phyloP scores from a whole-genome alignment of 2,329 filamentous ascomycete species.

The Pseudogymnoascus sp. region DNA sequence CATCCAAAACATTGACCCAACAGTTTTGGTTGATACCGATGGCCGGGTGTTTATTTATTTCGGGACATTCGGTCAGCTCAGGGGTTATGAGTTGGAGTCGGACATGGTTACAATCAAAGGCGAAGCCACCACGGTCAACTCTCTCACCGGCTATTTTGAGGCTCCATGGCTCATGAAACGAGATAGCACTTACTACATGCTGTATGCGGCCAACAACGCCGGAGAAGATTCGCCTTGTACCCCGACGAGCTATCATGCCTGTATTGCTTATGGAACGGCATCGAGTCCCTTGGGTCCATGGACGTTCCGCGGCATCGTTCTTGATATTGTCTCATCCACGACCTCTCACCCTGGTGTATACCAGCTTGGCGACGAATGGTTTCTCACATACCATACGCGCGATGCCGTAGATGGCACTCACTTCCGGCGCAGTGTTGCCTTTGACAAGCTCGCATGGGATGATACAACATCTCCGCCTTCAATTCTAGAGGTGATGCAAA shows the following conservation, averaged over 20 bases:
- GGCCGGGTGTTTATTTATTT: constrained; percentile 33
- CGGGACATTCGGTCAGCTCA: constrained; percentile 33
- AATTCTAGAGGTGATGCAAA: constrained; percentile 29
- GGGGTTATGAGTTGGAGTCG: constrained; percentile 29
- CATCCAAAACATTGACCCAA: constrained; percentile 37
- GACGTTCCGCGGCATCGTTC: constrained; percentile 30
- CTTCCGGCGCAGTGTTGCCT: constrained; percentile 32
- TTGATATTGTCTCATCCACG: constrained; percentile 33
- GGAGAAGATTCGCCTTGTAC: constrained; percentile 32
- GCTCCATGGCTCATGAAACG: constrained; percentile 35
- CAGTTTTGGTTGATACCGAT: constrained; percentile 33
- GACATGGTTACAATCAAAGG: constrained; percentile 33
- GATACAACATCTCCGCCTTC: constrained; percentile 20
- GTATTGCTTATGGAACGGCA: constrained; percentile 33
- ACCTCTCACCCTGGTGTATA: constrained; percentile 33
- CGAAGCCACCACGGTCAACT: constrained; percentile 20
- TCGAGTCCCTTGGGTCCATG: constrained; percentile 29
- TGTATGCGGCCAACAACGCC: constrained; percentile 35
- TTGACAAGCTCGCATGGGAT: constrained; percentile 30
- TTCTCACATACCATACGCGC: constrained; percentile 32
- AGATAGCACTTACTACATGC: constrained; percentile 32
- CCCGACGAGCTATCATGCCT: constrained; percentile 34
- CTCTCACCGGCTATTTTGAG: constrained; percentile 32
- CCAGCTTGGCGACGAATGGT: constrained; percentile 26
- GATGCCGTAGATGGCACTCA: constrained; percentile 31